phyloP scores from a whole-genome alignment of 208 protist species.

The Trypanosoma grayi region DNA sequence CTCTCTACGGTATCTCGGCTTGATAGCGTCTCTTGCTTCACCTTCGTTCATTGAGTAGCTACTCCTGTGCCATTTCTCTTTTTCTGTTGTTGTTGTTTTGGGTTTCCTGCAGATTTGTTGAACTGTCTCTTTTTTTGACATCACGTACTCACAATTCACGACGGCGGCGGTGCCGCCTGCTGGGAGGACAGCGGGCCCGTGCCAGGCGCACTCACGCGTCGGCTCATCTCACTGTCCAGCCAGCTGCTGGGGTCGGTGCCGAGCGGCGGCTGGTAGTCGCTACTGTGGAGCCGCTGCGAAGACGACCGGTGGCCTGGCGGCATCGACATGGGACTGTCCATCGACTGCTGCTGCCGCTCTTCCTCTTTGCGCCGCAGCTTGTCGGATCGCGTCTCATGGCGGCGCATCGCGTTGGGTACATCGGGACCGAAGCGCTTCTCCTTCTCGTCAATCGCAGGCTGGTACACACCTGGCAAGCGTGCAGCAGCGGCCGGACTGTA shows the following conservation, averaged over 20 bases:
- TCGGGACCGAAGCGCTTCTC: constrained; percentile 78
- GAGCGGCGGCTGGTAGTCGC: constrained; percentile 76
- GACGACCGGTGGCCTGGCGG: not conserved
- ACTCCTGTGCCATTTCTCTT: too few relatives aligned
- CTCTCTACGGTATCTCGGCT: too few relatives aligned
- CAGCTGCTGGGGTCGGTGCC: constrained; percentile 71
- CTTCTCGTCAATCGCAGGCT: constrained; percentile 58
- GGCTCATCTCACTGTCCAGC: constrained; percentile 5
- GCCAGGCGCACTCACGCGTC: not conserved
- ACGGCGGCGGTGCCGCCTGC: not conserved
- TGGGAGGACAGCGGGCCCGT: not conserved
- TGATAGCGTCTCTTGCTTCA: too few relatives aligned
- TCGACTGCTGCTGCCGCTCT: constrained; percentile 18
- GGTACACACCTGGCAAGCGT: constrained; percentile 68
- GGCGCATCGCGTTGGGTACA: constrained; percentile 67
- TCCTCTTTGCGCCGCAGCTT: constrained; percentile 69
- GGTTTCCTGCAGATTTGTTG: too few relatives aligned
- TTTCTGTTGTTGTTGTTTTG: too few relatives aligned
- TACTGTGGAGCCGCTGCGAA: constrained; percentile 26
- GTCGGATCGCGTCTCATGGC: constrained; percentile 72
- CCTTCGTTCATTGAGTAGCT: too few relatives aligned
- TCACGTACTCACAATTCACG: too few relatives aligned
- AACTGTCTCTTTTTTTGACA: too few relatives aligned
- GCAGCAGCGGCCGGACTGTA: not conserved
- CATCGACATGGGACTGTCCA: constrained; percentile 9